Conservation (phyloP, 352 stramenopile species). For the Pythium grandisporangium region DNA sequence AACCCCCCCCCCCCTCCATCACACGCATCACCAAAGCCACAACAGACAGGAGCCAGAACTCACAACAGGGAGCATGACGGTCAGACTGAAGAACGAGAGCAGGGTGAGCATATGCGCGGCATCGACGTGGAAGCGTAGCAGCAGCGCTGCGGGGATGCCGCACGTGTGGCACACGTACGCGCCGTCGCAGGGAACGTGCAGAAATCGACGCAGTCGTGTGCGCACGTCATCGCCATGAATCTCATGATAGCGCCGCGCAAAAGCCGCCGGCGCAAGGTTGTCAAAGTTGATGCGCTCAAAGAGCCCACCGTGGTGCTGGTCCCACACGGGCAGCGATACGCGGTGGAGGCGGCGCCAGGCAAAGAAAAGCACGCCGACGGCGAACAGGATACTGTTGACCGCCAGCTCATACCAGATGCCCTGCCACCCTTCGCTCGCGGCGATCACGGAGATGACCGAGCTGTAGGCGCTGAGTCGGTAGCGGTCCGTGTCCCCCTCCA, state of each 20-base stretch:
- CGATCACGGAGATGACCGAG: slow-evolving; percentile 44
- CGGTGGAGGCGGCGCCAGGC: slow-evolving; percentile 41
- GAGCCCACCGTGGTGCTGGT: slow-evolving; percentile 37
- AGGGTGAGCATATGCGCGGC: slow-evolving; percentile 50
- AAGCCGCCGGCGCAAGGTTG: slow-evolving; percentile 23
- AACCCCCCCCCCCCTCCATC: too few species aligned
- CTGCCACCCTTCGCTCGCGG: slow-evolving; percentile 41
- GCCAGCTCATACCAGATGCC: slow-evolving; percentile 58
- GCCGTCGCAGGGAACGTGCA: slow-evolving; percentile 27
- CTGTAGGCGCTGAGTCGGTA: slow-evolving; percentile 39
- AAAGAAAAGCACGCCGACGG: slow-evolving; percentile 43
- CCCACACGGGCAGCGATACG: slow-evolving; percentile 52
- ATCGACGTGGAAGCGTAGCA: slow-evolving; percentile 56
- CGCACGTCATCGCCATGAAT: slow-evolving; percentile 24
- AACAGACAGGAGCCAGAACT: too few species aligned
- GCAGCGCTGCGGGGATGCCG: slow-evolving; percentile 57
- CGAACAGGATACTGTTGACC: slow-evolving; percentile 56
- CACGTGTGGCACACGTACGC: slow-evolving; percentile 53
- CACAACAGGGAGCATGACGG: slow-evolving; percentile 66
- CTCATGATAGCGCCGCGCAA: slow-evolving; percentile 36
- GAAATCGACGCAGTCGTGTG: slow-evolving; percentile 41
- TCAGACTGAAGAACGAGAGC: slow-evolving; percentile 58
- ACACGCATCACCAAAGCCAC: too few species aligned
- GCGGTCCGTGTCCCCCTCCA: slow-evolving; percentile 19
- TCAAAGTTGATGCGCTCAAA: slow-evolving; percentile 77